phyloP scores from a whole-genome alignment of 2,329 filamentous ascomycete species.

The Lasiodiplodia hormozganensis region DNA sequence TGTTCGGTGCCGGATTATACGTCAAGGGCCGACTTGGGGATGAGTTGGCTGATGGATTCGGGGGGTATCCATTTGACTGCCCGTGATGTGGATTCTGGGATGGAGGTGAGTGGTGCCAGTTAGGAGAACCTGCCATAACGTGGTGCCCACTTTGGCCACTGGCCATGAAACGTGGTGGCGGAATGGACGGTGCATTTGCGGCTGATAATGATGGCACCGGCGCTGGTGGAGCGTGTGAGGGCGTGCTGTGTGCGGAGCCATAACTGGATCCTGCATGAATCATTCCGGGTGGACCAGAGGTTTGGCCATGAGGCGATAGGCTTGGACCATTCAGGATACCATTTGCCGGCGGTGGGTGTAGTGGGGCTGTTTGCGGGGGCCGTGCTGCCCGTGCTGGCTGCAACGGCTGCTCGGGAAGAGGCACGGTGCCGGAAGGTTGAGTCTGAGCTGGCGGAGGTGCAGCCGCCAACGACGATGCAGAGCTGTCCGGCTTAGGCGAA shows the following conservation, averaged over 20 bases:
- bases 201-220: slow-evolving; percentile 1
- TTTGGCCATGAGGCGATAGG: slow-evolving; percentile 53
- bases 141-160: slow-evolving; percentile 1
- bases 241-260: slow-evolving; percentile 21
- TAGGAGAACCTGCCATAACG: slow-evolving; percentile 17
- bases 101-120: neutral
- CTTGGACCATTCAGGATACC: slow-evolving; percentile 52
- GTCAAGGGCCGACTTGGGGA: slow-evolving; percentile 22
- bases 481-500: slow-evolving; percentile 46
- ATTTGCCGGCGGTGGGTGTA: slow-evolving; percentile 35
- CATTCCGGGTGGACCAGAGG: slow-evolving; percentile 46
- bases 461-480: slow-evolving; percentile 28
- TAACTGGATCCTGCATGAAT: slow-evolving; percentile 4
- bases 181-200: slow-evolving; percentile 6
- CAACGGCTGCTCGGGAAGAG: neutral
- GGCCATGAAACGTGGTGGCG: slow-evolving; percentile 11
- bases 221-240: neutral
- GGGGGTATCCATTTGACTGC: slow-evolving; percentile 17
- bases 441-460: slow-evolving; percentile 36
- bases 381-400: slow-evolving; percentile 32
- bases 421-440: slow-evolving; percentile 27
- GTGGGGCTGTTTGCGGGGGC: neutral
- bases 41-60: neutral
- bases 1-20: slow-evolving; percentile 40
- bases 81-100: neutral